phyloP scores from a whole-genome alignment of 345 rosid species.

The Populus ilicifolia region DNA sequence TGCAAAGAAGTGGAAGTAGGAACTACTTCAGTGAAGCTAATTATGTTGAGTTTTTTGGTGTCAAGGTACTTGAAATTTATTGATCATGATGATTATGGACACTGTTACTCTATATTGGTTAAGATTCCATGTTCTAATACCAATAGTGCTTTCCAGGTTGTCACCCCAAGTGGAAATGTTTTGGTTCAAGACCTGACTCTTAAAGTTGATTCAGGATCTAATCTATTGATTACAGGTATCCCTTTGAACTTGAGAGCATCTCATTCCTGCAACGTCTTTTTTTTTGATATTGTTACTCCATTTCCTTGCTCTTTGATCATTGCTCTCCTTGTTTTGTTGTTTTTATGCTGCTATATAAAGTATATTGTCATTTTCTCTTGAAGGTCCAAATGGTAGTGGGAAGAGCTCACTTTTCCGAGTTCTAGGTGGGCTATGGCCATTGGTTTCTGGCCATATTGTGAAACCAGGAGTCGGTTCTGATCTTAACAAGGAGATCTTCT shows the following conservation, averaged over 20 bases:
- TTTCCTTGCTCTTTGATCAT: not conserved
- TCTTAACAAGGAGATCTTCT: conserved; percentile 95
- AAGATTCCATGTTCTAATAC: conserved; percentile 15
- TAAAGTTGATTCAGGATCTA: conserved; percentile 86
- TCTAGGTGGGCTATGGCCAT: conserved; percentile 98
- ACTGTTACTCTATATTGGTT: conserved; percentile 4
- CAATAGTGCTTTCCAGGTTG: conserved; percentile 58
- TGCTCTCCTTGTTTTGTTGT: not conserved
- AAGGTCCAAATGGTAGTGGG: conserved; percentile 99
- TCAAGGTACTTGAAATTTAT: conserved; percentile 61
- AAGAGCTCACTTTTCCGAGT: conserved; percentile 99
- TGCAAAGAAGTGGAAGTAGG: conserved; percentile 64
- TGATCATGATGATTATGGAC: not conserved
- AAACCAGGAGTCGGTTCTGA: conserved; percentile 99
- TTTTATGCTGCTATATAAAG: not conserved
- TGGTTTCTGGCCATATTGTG: conserved; percentile 84
- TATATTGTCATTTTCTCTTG: conserved; percentile 22
- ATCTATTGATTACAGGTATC: conserved; percentile 97
- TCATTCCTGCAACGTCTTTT: not conserved
- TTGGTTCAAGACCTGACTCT: conserved; percentile 89
- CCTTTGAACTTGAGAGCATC: conserved; percentile 16
- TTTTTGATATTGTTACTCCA: not conserved
- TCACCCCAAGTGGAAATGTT: conserved; percentile 87
- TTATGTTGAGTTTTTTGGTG: conserved; percentile 84
- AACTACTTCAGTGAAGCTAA: conserved; percentile 83